Evolutionary conservation across 345 rosid genomes (phyloP).

Genomic region (Eucalyptus guilfoylei): DNA sequence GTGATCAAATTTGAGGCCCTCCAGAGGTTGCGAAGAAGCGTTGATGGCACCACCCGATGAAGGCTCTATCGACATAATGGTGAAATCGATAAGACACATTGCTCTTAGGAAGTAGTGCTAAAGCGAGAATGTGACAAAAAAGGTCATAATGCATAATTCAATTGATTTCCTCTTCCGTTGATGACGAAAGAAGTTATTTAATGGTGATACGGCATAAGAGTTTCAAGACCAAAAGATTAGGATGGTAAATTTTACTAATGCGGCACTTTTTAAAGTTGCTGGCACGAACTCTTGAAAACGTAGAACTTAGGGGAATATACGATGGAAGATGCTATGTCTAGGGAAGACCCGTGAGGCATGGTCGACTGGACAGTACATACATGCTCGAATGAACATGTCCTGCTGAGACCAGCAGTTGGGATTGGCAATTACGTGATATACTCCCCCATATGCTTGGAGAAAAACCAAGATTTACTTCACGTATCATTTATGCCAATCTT

Average conservation of each 20-base stretch:
- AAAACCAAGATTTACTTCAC: background rate
- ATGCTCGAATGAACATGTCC: background rate
- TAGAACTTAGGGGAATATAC: background rate
- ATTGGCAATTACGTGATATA: background rate
- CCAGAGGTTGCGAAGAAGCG: background rate
- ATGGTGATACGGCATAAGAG: background rate
- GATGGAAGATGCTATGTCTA: background rate
- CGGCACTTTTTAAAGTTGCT: background rate
- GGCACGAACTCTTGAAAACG: background rate
- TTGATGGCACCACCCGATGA: background rate
- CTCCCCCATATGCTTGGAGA: background rate
- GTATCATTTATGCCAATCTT: background rate
- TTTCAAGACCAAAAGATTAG: background rate
- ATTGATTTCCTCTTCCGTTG: background rate
- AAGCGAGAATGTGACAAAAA: background rate
- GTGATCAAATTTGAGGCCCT: background rate
- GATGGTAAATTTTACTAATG: background rate
- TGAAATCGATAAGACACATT: too few relatives aligned
- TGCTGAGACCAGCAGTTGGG: background rate
- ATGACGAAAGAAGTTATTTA: too few relatives aligned
- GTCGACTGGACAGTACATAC: background rate
- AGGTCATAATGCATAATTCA: background rate
- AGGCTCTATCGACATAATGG: background rate
- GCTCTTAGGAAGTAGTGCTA: too few relatives aligned
- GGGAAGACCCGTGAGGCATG: background rate